phyloP scores from a whole-genome alignment of 495 filamentous ascomycete genomes.

The Immersiella caudata region DNA sequence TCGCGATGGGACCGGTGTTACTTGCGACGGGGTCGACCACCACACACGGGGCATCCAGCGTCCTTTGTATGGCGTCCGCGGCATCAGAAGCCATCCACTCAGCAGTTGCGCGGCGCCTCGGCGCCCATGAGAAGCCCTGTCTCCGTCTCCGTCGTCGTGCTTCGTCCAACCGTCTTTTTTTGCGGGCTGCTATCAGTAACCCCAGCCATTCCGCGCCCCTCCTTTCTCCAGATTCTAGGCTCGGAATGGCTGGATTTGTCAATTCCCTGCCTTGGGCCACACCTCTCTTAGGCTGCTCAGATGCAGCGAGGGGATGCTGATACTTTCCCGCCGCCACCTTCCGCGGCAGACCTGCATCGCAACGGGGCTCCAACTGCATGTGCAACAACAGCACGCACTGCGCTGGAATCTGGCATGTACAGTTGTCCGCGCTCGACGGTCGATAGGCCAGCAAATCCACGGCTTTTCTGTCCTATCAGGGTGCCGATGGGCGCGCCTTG shows the following conservation, averaged over 20 bases:
- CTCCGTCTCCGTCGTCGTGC: conserved; percentile 21
- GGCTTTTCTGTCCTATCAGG: conserved; percentile 30
- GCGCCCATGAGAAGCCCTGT: conserved; percentile 18
- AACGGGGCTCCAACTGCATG: conserved; percentile 8
- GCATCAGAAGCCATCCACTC: conserved; percentile 14
- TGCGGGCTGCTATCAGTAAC: conserved; percentile 24
- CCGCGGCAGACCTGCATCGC: conserved; percentile 10
- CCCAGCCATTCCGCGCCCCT: conserved; percentile 12
- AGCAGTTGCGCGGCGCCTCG: conserved; percentile 17
- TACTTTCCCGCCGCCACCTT: background rate
- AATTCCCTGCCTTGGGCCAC: conserved; percentile 16
- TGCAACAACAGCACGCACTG: conserved; percentile 7
- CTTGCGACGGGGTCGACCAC: conserved; percentile 9
- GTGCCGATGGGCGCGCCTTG: conserved; percentile 7
- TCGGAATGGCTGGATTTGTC: conserved; percentile 26
- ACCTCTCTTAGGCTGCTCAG: conserved; percentile 22
- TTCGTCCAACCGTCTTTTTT: conserved; percentile 14
- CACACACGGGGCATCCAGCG: background rate
- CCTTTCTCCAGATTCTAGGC: conserved; percentile 6
- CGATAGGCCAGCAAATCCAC: conserved; percentile 23
- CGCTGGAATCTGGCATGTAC: conserved; percentile 1
- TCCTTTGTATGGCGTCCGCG: background rate
- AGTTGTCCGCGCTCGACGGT: background rate
- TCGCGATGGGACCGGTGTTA: conserved; percentile 6
- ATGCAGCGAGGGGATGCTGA: conserved; percentile 17